Percentiles rank a stretch among this genome's conserved stretches.
phyloP scores from a whole-genome alignment of 176 grass and related monocot genomes.

The Avena insularis region DNA sequence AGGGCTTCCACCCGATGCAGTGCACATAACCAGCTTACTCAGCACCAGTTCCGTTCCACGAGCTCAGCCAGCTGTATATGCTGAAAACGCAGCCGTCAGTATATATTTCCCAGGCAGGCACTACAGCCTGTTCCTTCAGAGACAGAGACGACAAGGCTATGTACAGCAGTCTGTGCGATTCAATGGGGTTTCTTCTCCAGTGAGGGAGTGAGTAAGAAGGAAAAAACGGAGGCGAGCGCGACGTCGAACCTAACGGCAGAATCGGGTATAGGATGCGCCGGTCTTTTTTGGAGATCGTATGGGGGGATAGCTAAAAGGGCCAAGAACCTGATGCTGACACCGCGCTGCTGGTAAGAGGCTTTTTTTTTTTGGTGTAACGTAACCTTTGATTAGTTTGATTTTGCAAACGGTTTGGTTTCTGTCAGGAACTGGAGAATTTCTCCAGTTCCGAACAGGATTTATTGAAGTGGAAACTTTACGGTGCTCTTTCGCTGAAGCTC shows the following conservation, averaged over 20 bases:
- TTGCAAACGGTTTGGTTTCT: neutral
- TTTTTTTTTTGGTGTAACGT: neutral
- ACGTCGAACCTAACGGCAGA: conserved; percentile 40
- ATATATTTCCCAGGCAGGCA: neutral
- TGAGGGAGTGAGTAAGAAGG: neutral
- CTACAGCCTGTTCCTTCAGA: conserved; percentile 14
- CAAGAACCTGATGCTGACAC: conserved; percentile 32
- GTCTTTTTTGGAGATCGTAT: neutral
- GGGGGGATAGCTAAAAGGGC: conserved; percentile 6
- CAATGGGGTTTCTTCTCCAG: neutral
- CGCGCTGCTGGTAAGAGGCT: neutral
- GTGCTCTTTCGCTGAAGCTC: neutral
- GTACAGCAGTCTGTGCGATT: neutral
- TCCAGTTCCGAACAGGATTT: neutral
- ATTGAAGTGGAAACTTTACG: neutral
- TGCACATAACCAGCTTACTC: conserved; percentile 22
- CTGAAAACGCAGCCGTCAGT: conserved; percentile 5
- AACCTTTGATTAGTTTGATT: neutral
- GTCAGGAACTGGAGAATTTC: neutral
- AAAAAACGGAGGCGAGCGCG: conserved; percentile 25
- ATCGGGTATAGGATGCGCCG: neutral
- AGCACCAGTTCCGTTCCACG: neutral
- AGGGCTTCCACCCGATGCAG: conserved; percentile 21
- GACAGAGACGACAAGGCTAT: conserved; percentile 9
- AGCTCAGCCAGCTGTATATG: conserved; percentile 40